These are phyloP conservation scores for Colletotrichum costaricense DNA, from an alignment of 2,329 filamentous ascomycete species.

Conservation along the genomic window DNA sequence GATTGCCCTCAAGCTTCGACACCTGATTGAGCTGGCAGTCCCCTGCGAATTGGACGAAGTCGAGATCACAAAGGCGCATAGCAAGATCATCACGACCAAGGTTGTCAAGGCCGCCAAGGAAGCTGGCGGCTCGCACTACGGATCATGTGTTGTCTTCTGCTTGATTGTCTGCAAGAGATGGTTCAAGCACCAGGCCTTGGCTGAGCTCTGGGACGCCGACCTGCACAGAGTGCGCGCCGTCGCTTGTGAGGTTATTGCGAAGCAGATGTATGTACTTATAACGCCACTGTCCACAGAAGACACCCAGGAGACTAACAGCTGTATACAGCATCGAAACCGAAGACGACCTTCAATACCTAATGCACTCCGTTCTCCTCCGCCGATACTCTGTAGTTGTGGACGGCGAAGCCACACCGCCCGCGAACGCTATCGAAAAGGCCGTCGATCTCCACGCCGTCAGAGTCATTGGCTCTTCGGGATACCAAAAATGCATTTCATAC, in stretches of 20 bases:
- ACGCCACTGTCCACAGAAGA: neutral
- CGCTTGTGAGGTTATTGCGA: slow-evolving; percentile 93
- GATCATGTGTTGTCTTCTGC: slow-evolving; percentile 85
- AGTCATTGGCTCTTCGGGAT: slow-evolving; percentile 91
- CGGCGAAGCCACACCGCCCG: slow-evolving; percentile 76
- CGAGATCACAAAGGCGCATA: slow-evolving; percentile 82
- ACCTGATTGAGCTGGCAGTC: slow-evolving; percentile 88
- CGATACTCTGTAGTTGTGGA: slow-evolving; percentile 86
- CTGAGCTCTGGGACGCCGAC: slow-evolving; percentile 93
- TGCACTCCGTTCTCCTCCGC: slow-evolving; percentile 86
- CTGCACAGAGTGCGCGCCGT: slow-evolving; percentile 82
- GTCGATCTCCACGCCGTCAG: slow-evolving; percentile 91
- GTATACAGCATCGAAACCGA: slow-evolving; percentile 80
- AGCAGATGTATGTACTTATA: slow-evolving; percentile 60
- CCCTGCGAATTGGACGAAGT: slow-evolving; percentile 88
- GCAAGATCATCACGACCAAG: slow-evolving; percentile 81
- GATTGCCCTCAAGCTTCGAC: slow-evolving; percentile 87
- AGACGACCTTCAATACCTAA: slow-evolving; percentile 80
- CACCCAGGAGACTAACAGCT: neutral
- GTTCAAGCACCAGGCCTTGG: slow-evolving; percentile 82
- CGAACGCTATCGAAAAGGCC: slow-evolving; percentile 92
- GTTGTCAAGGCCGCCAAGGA: slow-evolving; percentile 85
- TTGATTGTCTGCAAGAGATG: slow-evolving; percentile 77
- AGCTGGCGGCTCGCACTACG: slow-evolving; percentile 81
- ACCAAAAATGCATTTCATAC: slow-evolving; percentile 93